These are phyloP conservation scores for Glebionis coronaria DNA, from an alignment of 129 eudicot species.

Conservation along the genomic window DNA sequence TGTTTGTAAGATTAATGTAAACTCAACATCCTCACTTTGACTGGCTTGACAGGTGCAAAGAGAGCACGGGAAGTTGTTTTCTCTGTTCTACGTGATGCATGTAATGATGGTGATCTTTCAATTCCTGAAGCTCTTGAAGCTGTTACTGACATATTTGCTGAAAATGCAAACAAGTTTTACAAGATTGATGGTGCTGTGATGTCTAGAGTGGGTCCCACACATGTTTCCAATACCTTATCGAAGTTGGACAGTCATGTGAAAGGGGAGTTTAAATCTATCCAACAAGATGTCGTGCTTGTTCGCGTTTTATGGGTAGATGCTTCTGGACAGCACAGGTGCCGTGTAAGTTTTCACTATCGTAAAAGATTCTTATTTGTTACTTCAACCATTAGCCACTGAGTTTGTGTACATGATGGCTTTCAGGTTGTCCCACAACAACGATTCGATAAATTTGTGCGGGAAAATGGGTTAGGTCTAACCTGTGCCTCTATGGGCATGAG, in stretches of 20 bases:
- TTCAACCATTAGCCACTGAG: neutral
- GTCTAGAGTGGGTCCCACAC: constrained; percentile 10
- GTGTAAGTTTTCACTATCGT: constrained; percentile 48
- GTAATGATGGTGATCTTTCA: constrained; percentile 76
- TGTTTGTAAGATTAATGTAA: neutral
- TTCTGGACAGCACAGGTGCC: constrained; percentile 96
- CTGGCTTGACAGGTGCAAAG: constrained; percentile 61
- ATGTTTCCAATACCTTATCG: constrained; percentile 29
- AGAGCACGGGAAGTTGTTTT: constrained; percentile 84
- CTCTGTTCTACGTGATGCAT: constrained; percentile 77
- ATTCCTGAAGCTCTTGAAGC: constrained; percentile 79
- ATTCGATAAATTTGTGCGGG: constrained; percentile 56
- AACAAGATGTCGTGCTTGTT: constrained; percentile 47
- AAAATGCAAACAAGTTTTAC: constrained; percentile 75
- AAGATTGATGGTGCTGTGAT: constrained; percentile 41
- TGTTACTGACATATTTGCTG: constrained; percentile 63
- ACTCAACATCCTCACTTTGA: constrained; percentile 15
- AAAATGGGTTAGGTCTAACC: constrained; percentile 80
- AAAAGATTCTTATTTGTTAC: neutral
- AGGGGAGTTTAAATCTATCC: constrained; percentile 28
- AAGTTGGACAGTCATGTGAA: constrained; percentile 25
- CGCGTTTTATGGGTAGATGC: constrained; percentile 90
- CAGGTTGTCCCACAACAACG: constrained; percentile 81
- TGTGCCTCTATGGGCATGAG: constrained; percentile 84
- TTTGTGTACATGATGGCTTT: constrained; percentile 4